Evolutionary conservation across 2,329 filamentous ascomycete genomes (phyloP).

Genomic region (Trichoderma afroharzianum): DNA sequence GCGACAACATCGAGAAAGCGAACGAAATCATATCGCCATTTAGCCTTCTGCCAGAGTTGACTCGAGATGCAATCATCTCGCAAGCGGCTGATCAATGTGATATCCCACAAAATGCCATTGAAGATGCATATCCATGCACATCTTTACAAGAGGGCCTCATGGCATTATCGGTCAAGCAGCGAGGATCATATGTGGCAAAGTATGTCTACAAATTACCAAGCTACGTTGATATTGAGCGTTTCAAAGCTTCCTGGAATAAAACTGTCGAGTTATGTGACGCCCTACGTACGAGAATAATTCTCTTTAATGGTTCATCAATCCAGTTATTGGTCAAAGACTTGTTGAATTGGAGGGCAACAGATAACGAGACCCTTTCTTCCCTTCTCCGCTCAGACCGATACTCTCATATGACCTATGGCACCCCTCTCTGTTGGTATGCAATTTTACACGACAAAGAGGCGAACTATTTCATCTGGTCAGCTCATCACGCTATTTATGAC

Average conservation of each 20-base stretch:
- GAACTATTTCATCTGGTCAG: neutral
- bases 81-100: neutral
- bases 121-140: slow-evolving; percentile 19
- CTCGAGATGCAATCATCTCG: neutral
- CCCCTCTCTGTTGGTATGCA: slow-evolving; percentile 16
- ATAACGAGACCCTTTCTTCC: neutral
- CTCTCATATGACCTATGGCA: slow-evolving; percentile 6
- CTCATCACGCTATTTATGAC: slow-evolving; percentile 9
- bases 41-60: neutral
- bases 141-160: slow-evolving; percentile 20
- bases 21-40: neutral
- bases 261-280: neutral
- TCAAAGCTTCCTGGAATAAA: slow-evolving; percentile 18
- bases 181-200: slow-evolving; percentile 14
- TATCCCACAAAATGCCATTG: neutral
- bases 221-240: neutral
- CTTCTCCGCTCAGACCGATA: neutral
- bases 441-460: neutral
- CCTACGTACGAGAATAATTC: slow-evolving; percentile 21
- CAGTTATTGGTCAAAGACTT: neutral
- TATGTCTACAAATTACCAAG: neutral
- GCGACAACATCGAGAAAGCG: too few relatives aligned
- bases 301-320: neutral
- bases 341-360: neutral
- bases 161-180: slow-evolving; percentile 13